Evolutionary conservation across 1,284 basidiomycete genomes (phyloP), one percentile per base, ranked within the genome.

Genomic region (Fomitopsis betulina): DNA sequence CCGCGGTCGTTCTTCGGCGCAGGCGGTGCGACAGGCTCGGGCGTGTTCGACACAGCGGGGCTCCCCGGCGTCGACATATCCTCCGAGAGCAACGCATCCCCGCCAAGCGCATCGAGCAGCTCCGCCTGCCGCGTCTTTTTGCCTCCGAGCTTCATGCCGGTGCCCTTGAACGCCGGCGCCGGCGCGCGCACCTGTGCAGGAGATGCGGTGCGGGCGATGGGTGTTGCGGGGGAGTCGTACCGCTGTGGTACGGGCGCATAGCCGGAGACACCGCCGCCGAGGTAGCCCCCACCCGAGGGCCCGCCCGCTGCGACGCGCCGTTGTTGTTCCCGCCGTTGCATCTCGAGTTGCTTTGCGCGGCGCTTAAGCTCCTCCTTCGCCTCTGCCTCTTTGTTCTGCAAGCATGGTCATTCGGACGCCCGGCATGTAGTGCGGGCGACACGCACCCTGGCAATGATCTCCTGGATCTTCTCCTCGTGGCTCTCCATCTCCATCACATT

Each of bases 401-500:
- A 3, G 7, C 23, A 39, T 43, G 15, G 27, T 25, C 19, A 17
- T 2, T 13, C n/a, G 12, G 15, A 32, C 9, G 30, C 10, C 3
- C 5, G 21, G 30, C 21, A 42, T 52, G 23, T 5, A 45, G 25
- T 53, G 9, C 9, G 45, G 32, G 49, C 32, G 5, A 52, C 23
- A 75, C 87, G 60, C 68, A 94, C 93, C 72, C 91, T 82, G 21
- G 95, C 93, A 67, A 99, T 99, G 73, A 99, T 99, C 68, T 99
- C 97, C 72, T 99, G 96, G 63, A 99, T 98, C 80, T 98, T 98
- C 78, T 99, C 97, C 74, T 99, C 97, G 75, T 99, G 97, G 75
- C 90, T 94, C 78, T 99, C 97, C 89, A 98, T 98, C 80, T 98
- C 97, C 65, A 99, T 77, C 40, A 97, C 87, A 68, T 83, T 96